phyloP scores from a whole-genome alignment of 169 alveolate genomes.

The Cytauxzoon felis region DNA sequence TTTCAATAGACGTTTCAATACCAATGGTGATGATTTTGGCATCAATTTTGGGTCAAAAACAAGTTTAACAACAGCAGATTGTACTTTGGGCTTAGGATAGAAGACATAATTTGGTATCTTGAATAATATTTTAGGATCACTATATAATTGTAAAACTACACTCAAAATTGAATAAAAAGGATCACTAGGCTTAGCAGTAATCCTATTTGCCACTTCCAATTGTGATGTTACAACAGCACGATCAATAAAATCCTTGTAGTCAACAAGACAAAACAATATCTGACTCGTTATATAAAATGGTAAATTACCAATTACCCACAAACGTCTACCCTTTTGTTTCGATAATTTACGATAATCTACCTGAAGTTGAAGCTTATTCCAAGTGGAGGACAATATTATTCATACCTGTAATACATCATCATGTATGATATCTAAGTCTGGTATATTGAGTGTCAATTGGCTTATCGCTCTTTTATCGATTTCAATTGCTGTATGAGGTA shows the following conservation, averaged over 20 bases:
- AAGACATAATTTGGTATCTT: conserved; percentile 75
- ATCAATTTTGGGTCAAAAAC: conserved; percentile 30
- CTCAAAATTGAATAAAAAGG: conserved; percentile 68
- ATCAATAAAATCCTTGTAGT: conserved; percentile 68
- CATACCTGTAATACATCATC: conserved; percentile 77
- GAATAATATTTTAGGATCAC: conserved; percentile 61
- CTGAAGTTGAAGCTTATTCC: background rate
- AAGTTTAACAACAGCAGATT: conserved; percentile 66
- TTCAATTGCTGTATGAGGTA: conserved; percentile 63
- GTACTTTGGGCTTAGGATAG: conserved; percentile 78
- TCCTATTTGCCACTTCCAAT: conserved; percentile 77
- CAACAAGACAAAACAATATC: conserved; percentile 77
- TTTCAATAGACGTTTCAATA: conserved; percentile 58
- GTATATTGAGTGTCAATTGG: conserved; percentile 73
- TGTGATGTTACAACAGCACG: conserved; percentile 79
- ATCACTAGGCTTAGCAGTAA: conserved; percentile 67
- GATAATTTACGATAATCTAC: conserved; percentile 72
- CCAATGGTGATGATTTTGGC: conserved; percentile 59
- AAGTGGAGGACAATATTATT: background rate
- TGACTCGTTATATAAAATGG: conserved; percentile 82
- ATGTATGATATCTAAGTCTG: conserved; percentile 75
- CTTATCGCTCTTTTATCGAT: conserved; percentile 78
- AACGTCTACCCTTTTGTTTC: conserved; percentile 48
- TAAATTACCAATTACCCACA: conserved; percentile 76
- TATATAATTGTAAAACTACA: conserved; percentile 65